Base-by-base conservation (phyloP, 768 basidiomycete species). In the Kwoniella dendrophila region DNA sequence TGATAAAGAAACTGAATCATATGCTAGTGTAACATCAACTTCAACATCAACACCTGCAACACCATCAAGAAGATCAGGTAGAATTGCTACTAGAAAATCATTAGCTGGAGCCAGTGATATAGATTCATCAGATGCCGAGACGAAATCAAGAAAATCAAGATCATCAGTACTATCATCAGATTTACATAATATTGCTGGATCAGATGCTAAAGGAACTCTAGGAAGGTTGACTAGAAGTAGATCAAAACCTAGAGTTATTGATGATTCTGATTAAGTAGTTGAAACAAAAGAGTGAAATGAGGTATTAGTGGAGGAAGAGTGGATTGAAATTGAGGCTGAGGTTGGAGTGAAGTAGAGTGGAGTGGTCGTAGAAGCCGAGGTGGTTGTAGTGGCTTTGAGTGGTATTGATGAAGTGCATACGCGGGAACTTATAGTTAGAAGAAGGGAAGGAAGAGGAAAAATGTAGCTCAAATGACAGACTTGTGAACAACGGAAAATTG, bases 201-300 rank as follows among this genome's bases (percentile, higher is more conserved):
- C 24, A 22, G 58, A 48, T 11, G 59, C 52, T 8, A 26, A 26
- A 16, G 65, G 30, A 4, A 74, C 68, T 29, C 74, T 71, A 5
- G 62, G 47, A 29, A 68, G 72, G 54, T 66, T 67, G 45, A 75
- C 73, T 20, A 70, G 77, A 64, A 76, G 72, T 54, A 59, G 77
- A 53, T 75, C 73, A 55, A 70, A 70, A 49, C 72, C 68, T 1
- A 59, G 73, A 64, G 44, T 74, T 36, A 58, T 63, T 27, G 68
- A 69, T 29, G 74, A 75, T 49, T 68, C 66, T 33, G 75, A 74
- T 45, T 73, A 73, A 68, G 36, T n/a, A n/a, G n/a, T n/a, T n/a
- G n/a, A n/a, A n/a, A n/a, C n/a, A n/a, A n/a, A n/a, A n/a, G 38
- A 51, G 33, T 4, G 45, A 2, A n/a, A 7, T 26, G 14, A 12